Percentiles rank a stretch among this genome's conserved stretches.
These are phyloP conservation scores for Botrytis hyacinthi DNA, from an alignment of 2,329 filamentous ascomycete species.

Conservation along the genomic window DNA sequence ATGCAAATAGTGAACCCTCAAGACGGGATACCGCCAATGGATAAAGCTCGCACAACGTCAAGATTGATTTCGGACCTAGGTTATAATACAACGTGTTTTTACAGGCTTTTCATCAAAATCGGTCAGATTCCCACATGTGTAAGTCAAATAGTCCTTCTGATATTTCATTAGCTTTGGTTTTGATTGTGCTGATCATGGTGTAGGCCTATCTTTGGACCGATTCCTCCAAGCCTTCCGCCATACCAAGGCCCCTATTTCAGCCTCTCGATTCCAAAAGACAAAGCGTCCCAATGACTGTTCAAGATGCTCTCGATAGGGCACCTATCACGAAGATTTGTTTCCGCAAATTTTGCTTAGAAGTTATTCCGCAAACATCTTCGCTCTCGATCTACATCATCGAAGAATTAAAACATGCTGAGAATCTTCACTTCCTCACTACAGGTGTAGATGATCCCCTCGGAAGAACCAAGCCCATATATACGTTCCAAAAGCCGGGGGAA, in stretches of 20 bases:
- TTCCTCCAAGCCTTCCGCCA: not conserved
- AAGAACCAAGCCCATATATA: not conserved
- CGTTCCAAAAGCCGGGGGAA: not conserved
- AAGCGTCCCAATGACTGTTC: not conserved
- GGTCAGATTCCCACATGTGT: constrained; percentile 3
- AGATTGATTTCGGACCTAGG: constrained; percentile 11
- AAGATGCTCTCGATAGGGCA: not conserved
- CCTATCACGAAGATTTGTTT: not conserved
- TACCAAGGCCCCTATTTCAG: not conserved
- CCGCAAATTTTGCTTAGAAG: constrained; percentile 11
- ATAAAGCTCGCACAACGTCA: not conserved
- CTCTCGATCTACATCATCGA: not conserved
- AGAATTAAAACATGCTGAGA: constrained; percentile 8
- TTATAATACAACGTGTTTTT: constrained; percentile 8
- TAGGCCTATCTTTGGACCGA: constrained; percentile 7
- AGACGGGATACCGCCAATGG: not conserved
- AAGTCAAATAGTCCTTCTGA: not conserved
- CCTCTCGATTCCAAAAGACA: not conserved
- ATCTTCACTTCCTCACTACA: constrained; percentile 4
- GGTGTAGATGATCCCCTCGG: not conserved
- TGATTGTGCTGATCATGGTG: not conserved
- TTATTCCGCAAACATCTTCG: not conserved
- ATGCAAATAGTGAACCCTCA: not conserved
- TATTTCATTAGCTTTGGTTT: not conserved
- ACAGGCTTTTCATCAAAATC: not conserved